phyloP scores from a whole-genome alignment of 2,329 filamentous ascomycete genomes.

The Paecilomyces formosus region DNA sequence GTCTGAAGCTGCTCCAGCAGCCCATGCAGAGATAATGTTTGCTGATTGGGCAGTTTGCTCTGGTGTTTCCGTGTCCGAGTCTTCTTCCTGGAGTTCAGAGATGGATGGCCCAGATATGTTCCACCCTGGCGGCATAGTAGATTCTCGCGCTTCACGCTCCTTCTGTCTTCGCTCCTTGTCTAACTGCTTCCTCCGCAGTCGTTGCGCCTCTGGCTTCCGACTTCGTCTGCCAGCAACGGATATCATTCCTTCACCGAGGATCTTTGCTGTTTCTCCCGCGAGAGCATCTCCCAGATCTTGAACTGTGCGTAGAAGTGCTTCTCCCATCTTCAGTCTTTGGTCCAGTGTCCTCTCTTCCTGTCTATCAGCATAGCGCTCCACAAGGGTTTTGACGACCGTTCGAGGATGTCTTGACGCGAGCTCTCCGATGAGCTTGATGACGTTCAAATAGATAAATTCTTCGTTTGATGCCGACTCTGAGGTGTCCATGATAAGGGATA shows the following conservation, averaged over 20 bases:
- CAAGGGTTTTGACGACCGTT: constrained; percentile 33
- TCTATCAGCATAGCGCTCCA: constrained; percentile 33
- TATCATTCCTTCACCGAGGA: constrained; percentile 32
- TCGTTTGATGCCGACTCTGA: constrained; percentile 26
- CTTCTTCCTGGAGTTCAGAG: constrained; percentile 13
- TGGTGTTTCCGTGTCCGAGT: constrained; percentile 27
- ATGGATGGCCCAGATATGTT: constrained; percentile 13
- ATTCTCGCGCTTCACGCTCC: constrained; percentile 21
- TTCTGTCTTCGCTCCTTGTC: constrained; percentile 18
- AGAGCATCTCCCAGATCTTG: constrained; percentile 33
- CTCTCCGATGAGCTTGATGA: constrained; percentile 33
- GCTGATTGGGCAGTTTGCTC: constrained; percentile 25
- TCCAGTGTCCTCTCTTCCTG: constrained; percentile 29
- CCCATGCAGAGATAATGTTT: constrained; percentile 35
- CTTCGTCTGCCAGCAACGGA: constrained; percentile 32
- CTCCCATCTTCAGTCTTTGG: constrained; percentile 34
- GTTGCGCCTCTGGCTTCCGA: constrained; percentile 27
- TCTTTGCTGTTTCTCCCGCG: constrained; percentile 27
- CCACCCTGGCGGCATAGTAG: constrained; percentile 22
- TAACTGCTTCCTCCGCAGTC: constrained; percentile 16
- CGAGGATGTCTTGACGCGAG: constrained; percentile 34
- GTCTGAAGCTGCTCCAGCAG: constrained; percentile 27
- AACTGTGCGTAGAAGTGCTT: constrained; percentile 33
- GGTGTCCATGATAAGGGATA: constrained; percentile 30
- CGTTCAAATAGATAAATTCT: constrained; percentile 38